These are phyloP conservation scores for Stromatinia cepivora DNA, from an alignment of 2,329 filamentous ascomycete genomes.

Conservation along the genomic window DNA sequence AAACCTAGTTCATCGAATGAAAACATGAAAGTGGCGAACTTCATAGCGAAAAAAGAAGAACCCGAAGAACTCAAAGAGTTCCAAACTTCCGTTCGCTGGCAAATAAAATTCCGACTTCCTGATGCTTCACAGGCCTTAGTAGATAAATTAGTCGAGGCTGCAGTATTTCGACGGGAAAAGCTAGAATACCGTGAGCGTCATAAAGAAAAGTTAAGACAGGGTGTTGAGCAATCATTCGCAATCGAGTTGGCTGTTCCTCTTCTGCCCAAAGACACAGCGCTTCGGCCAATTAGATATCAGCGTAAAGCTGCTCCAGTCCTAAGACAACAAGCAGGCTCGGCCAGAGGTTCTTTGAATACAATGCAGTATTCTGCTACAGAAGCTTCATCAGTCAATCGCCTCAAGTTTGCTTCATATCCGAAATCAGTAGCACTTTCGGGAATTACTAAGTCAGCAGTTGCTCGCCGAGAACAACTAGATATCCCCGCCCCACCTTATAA, in stretches of 20 bases:
- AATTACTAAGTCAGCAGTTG: slow-evolving; percentile 8
- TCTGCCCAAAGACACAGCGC: neutral
- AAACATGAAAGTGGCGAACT: slow-evolving; percentile 10
- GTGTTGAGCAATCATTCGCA: slow-evolving; percentile 1
- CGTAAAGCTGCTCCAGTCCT: neutral
- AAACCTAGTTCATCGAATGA: slow-evolving; percentile 7
- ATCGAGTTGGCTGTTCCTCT: neutral
- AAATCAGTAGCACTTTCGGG: slow-evolving; percentile 12
- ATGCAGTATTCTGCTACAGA: slow-evolving; percentile 17
- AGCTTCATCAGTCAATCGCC: slow-evolving; percentile 14
- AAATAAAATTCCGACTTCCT: slow-evolving; percentile 9
- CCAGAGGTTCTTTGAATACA: slow-evolving; percentile 1
- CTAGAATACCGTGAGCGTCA: slow-evolving; percentile 14
- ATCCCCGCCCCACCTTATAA: neutral
- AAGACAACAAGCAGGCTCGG: neutral
- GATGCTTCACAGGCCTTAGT: neutral
- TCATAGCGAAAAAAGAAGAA: slow-evolving; percentile 3
- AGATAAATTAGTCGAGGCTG: slow-evolving; percentile 5
- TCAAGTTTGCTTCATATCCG: slow-evolving; percentile 14
- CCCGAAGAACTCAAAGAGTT: neutral
- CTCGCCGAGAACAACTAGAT: slow-evolving; percentile 13
- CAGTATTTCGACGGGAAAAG: slow-evolving; percentile 13
- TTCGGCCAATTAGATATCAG: neutral
- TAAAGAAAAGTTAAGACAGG: slow-evolving; percentile 13
- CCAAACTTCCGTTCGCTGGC: slow-evolving; percentile 9